Evolutionary conservation across 1,284 basidiomycete genomes (phyloP), one percentile per base, ranked within the genome.

Genomic region (Pseudozyma tsukubaensis): DNA sequence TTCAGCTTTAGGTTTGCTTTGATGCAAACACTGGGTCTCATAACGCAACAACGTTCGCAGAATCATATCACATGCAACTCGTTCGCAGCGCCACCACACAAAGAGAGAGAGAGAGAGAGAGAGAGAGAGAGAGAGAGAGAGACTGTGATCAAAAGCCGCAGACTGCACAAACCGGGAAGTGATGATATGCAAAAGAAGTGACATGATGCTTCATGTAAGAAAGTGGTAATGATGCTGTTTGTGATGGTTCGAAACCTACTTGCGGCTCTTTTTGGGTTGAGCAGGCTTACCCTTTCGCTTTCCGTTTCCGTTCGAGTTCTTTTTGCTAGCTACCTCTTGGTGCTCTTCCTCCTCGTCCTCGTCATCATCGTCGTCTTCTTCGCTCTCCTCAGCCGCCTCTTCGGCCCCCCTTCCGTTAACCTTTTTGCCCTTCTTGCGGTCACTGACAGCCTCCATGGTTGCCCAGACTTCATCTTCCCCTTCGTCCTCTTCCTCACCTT

Each of bases 401-500:
- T 13, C 37, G n/a, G 6, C 42, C 4, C 19, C 21, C 11, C 16
- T n/a, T 11, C 47, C 48, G 32, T 48, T 43, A 3, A n/a, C 24
- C 14, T 34, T 36, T 10, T 42, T 19, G 9, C n/a, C 40, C 37
- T 24, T 37, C 29, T 32, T 49, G 16, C 35, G 35, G 21, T 51
- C 40, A 24, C 69, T 59, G 3, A 77, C 60, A 19, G 58, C 64
- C 44, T 73, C 48, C 74, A 79, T 74, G 3, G 44, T 54, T 1
- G 55, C 62, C 68, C 71, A 79, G 13, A 77, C 62, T 24, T 75
- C 62, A 12, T 77, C 72, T 2, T 59, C 74, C 4, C 56, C 48
- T 16, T 45, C 65, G 11, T 69, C 76, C 8, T 69, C 60, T 12
- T 66, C 71, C 8, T 54, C 67, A 1, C 52, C 67, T 4, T 65